Conservation (phyloP, 495 filamentous ascomycete species). For the Pyrenula aspistea region DNA sequence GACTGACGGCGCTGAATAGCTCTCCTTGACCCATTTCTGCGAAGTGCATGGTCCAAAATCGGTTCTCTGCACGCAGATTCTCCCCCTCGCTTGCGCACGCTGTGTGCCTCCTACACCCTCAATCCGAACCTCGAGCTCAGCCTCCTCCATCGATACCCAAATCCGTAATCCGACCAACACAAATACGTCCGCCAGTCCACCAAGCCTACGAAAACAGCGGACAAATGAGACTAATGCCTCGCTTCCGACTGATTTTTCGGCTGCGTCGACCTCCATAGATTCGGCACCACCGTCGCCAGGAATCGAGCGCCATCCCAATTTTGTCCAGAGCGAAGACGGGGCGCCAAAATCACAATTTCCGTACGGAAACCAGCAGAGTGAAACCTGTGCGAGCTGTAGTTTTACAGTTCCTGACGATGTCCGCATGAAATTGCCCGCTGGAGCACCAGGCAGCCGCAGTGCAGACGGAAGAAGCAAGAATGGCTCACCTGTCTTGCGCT, state of each 20-base stretch:
- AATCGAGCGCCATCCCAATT: constrained; percentile 35
- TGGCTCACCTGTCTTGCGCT: constrained; percentile 45
- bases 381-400: constrained; percentile 47
- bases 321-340: constrained; percentile 22
- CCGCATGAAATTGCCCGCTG: constrained; percentile 39
- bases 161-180: constrained; percentile 9
- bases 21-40: constrained; percentile 93
- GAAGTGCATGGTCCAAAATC: constrained; percentile 92
- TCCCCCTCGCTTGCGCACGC: constrained; percentile 63
- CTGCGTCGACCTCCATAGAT: constrained; percentile 8
- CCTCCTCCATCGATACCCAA: constrained; percentile 7
- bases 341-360: constrained; percentile 19
- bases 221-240: constrained; percentile 1
- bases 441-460: constrained; percentile 36
- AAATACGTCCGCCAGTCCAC: constrained; percentile 8
- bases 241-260: constrained; percentile 1
- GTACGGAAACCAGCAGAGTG: constrained; percentile 24
- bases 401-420: constrained; percentile 41
- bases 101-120: constrained; percentile 33
- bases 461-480: constrained; percentile 37
- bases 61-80: constrained; percentile 85
- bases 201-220: not conserved
- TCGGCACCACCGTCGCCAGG: constrained; percentile 15
- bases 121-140: constrained; percentile 21
- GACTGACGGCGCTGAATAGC: constrained; percentile 32